These are phyloP conservation scores for Neoascochyta sp. DNA, from an alignment of 2,329 filamentous ascomycete genomes.

Conservation along the genomic window DNA sequence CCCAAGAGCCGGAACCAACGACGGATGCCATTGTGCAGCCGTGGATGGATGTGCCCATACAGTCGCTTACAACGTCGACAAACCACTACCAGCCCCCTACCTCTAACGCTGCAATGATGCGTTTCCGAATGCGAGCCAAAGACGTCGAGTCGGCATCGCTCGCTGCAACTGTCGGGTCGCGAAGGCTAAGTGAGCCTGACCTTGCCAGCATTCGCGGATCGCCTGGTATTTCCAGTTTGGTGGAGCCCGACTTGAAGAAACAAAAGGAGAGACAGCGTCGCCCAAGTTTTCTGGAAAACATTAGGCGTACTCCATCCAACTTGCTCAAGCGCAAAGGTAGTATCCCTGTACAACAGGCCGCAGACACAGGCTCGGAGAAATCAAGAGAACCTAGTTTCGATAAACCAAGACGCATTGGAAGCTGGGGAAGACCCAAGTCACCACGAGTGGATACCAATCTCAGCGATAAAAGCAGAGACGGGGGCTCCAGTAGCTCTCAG, in stretches of 20 bases:
- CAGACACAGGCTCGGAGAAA: constrained; percentile 24
- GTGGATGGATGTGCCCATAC: constrained; percentile 48
- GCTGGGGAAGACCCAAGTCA: constrained; percentile 42
- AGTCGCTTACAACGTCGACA: constrained; percentile 30
- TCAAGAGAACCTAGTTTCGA: constrained; percentile 30
- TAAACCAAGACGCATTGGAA: constrained; percentile 41
- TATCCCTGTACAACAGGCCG: constrained; percentile 29
- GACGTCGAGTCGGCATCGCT: constrained; percentile 54
- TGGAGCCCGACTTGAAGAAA: constrained; percentile 48
- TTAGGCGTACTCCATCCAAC: constrained; percentile 40
- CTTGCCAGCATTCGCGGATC: constrained; percentile 59
- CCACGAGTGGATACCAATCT: constrained; percentile 40
- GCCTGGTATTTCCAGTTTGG: constrained; percentile 57
- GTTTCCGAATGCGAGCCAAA: constrained; percentile 48
- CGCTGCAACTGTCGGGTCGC: constrained; percentile 68
- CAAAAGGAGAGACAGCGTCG: constrained; percentile 44
- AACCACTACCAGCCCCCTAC: constrained; percentile 49
- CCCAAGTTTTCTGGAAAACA: constrained; percentile 52
- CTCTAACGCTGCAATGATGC: constrained; percentile 54
- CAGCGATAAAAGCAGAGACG: constrained; percentile 49
- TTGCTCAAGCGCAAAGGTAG: constrained; percentile 49
- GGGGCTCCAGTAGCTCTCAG: constrained; percentile 50
- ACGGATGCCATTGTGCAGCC: constrained; percentile 35
- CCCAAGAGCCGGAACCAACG: constrained; percentile 17
- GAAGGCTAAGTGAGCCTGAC: constrained; percentile 61